Percentiles rank a stretch among this genome's conserved stretches.
phyloP scores from a whole-genome alignment of 352 stramenopile species.

The Phytophthora kernoviae region DNA sequence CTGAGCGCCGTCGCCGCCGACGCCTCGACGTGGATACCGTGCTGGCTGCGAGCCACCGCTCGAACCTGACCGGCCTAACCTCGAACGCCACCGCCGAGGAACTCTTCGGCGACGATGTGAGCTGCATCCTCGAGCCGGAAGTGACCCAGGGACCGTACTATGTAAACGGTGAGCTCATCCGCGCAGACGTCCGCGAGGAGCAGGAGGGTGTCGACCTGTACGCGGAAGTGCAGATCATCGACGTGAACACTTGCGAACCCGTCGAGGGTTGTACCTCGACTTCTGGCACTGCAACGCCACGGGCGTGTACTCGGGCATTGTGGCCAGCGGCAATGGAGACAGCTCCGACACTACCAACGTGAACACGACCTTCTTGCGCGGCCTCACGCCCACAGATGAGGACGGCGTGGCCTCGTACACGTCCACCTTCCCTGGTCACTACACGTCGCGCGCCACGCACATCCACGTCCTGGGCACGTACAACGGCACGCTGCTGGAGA shows the following conservation, averaged over 20 bases:
- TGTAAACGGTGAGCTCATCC: slow-evolving; percentile 27
- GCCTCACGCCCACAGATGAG: slow-evolving; percentile 23
- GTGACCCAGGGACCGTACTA: slow-evolving; percentile 32
- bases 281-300: slow-evolving; percentile 37
- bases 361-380: slow-evolving; percentile 24
- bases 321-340: slow-evolving; percentile 28
- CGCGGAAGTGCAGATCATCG: slow-evolving; percentile 31
- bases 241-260: slow-evolving; percentile 32
- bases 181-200: slow-evolving; percentile 23
- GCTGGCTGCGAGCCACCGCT: slow-evolving; percentile 21
- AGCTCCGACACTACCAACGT: slow-evolving; percentile 22
- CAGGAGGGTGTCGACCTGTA: slow-evolving; percentile 28
- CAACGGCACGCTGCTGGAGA: slow-evolving; percentile 29
- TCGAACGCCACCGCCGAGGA: slow-evolving; percentile 14
- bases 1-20: slow-evolving; percentile 12
- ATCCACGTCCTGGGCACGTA: slow-evolving; percentile 31
- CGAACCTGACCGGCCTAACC: slow-evolving; percentile 22
- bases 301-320: slow-evolving; percentile 31
- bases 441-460: slow-evolving; percentile 27
- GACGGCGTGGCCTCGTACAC: slow-evolving; percentile 21
- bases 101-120: slow-evolving; percentile 27
- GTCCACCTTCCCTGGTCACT: slow-evolving; percentile 27
- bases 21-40: slow-evolving; percentile 26
- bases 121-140: slow-evolving; percentile 30
- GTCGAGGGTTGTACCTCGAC: slow-evolving; percentile 28